Base-by-base conservation (phyloP, 495 filamentous ascomycete genomes). In the Penicillium nucicola region DNA sequence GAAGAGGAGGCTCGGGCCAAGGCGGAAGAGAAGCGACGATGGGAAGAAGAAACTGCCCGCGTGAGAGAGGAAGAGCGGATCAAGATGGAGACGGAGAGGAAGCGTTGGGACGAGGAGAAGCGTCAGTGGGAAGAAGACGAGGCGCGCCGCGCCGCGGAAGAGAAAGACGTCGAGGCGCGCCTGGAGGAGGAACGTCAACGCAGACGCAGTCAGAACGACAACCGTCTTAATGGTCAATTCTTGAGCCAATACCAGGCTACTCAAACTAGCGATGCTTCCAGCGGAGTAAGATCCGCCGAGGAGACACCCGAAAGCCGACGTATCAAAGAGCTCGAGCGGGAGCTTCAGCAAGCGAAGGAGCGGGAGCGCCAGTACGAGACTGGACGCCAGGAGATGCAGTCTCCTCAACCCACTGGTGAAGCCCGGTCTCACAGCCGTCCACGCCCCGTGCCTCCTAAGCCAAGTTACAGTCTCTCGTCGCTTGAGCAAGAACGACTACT, bases 101-200 rank as follows among this genome's bases (percentile, higher is more conserved):
- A 76, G 20, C 79, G 78, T 45, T 95, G 90, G 92, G 85, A 88
- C 38, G 89, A 90, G 48, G 85, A 96, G 62, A 89, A 95, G 71
- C 80, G 81, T 31, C 80, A 77, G 58, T 95, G 89, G 89, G 84
- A 86, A 58, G 68, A 83, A 43, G 88, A 91, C n/a, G 90, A 96
- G 53, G 85, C 91, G 57, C 77, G 76, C 48, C 78, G 90, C 43
- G 70, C 80, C 50, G 77, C 71, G 20, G 90, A 93, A 63, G 91
- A 96, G 54, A 80, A 79, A 38, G 88, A 87, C 54, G 80, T 79
- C 13, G 81, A 90, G 57, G 77, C 79, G 11, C 78, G 77, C 40
- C 53, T 90, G 3, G 83, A 85, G 48, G 76, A 81, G 44, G 88
- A 93, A 52, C 78, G 84, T 19, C 81, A 80, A 45, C 80, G 77